Conservation (phyloP, 139 green algal genomes). For the Nannochloris sp. region DNA sequence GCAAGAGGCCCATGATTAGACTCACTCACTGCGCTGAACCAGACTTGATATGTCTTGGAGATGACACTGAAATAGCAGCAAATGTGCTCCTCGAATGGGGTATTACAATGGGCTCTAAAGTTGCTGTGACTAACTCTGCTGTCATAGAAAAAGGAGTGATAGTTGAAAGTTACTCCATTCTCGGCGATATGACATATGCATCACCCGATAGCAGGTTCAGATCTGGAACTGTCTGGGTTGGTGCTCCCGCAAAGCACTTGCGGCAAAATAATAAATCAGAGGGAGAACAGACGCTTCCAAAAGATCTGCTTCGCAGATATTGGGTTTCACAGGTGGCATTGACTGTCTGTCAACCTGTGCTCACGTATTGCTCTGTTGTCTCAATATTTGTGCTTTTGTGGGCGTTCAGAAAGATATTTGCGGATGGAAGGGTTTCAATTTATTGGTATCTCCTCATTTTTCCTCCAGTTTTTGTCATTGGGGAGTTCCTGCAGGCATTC, state of each 20-base stretch:
- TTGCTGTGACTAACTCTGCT: not conserved
- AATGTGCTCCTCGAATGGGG: not conserved
- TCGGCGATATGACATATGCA: not conserved
- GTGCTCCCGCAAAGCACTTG: not conserved
- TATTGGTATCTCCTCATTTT: not conserved
- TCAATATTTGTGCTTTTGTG: not conserved
- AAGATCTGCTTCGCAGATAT: not conserved
- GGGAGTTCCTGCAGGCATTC: not conserved
- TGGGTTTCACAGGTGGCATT: not conserved
- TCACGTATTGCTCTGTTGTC: not conserved
- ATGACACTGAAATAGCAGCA: not conserved
- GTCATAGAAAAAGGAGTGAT: not conserved
- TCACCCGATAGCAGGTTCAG: not conserved
- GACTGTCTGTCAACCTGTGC: not conserved
- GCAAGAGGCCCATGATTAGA: not conserved
- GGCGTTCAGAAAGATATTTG: not conserved
- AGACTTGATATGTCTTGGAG: conserved; percentile 2
- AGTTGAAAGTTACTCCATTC: not conserved
- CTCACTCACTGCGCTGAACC: not conserved
- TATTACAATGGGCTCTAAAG: not conserved
- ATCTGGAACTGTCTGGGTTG: conserved; percentile 1
- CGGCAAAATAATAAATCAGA: not conserved
- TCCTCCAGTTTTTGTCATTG: not conserved
- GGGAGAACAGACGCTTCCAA: not conserved
- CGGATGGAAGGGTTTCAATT: not conserved